phyloP scores from a whole-genome alignment of 768 basidiomycete genomes.

The Amanita phalloides region DNA sequence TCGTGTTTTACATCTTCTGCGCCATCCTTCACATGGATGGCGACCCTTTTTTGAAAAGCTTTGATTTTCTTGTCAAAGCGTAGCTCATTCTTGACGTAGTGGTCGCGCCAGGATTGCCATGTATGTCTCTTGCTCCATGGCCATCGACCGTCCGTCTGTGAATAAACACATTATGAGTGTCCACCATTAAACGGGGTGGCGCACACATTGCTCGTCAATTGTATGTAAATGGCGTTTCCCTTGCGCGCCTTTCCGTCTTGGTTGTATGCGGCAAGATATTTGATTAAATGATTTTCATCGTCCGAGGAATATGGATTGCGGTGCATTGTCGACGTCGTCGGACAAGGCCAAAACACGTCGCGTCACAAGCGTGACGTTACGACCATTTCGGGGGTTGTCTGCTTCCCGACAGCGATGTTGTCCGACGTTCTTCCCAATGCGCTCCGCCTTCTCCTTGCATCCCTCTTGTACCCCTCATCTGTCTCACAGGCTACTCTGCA shows the following conservation, averaged over 20 bases:
- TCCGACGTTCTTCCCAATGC: slow-evolving; percentile 3
- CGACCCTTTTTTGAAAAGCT: slow-evolving; percentile 22
- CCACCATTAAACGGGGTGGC: neutral
- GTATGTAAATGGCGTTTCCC: slow-evolving; percentile 34
- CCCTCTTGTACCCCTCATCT: slow-evolving; percentile 23
- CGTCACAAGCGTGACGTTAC: neutral
- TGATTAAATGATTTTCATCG: slow-evolving; percentile 31
- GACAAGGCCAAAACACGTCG: neutral
- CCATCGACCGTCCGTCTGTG: slow-evolving; percentile 31
- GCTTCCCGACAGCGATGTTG: slow-evolving; percentile 4
- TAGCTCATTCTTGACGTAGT: slow-evolving; percentile 36
- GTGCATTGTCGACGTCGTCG: neutral
- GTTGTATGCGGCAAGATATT: slow-evolving; percentile 40
- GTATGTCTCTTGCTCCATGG: slow-evolving; percentile 41
- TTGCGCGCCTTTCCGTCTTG: slow-evolving; percentile 28
- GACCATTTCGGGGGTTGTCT: neutral
- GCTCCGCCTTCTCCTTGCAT: slow-evolving; percentile 17
- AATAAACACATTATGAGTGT: neutral
- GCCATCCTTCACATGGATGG: slow-evolving; percentile 7
- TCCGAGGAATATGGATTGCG: slow-evolving; percentile 21
- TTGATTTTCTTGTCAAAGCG: slow-evolving; percentile 33
- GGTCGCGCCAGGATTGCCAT: slow-evolving; percentile 55
- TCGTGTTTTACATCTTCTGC: neutral
- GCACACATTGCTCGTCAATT: slow-evolving; percentile 36
- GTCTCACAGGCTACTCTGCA: slow-evolving; percentile 16